A percentile compares a stretch with the other conserved stretches of the same genome.
phyloP scores from a whole-genome alignment of 257 asterid species.

The Petunia axillaris region DNA sequence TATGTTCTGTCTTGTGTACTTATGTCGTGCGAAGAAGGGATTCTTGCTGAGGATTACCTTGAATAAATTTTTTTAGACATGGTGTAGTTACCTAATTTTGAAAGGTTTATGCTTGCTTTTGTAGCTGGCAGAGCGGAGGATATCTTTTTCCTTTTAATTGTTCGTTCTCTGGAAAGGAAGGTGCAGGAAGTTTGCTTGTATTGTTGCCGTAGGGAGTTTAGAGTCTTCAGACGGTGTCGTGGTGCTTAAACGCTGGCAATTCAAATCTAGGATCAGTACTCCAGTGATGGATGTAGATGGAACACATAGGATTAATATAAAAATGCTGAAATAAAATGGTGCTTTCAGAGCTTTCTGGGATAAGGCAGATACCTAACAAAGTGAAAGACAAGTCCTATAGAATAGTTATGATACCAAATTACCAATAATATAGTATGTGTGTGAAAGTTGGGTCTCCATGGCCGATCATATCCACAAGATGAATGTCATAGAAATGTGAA shows the following conservation, averaged over 20 bases:
- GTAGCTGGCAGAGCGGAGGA: conserved; percentile 5
- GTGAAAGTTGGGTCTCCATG: background rate
- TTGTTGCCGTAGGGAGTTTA: background rate
- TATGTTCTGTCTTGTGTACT: background rate
- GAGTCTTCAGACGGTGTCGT: background rate
- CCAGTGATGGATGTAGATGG: background rate
- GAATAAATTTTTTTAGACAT: conserved; percentile 5
- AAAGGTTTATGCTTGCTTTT: background rate
- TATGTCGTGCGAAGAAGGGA: background rate
- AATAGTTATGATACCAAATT: background rate
- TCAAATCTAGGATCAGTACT: background rate
- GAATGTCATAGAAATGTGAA: background rate
- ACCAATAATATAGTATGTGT: background rate
- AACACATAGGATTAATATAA: background rate
- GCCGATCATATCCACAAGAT: background rate
- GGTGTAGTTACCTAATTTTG: background rate
- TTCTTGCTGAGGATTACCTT: conserved; percentile 1
- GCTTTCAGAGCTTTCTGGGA: background rate
- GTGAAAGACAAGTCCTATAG: background rate
- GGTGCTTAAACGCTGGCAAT: background rate
- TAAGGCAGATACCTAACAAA: background rate
- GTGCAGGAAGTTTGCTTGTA: conserved; percentile 8
- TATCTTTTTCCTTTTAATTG: background rate
- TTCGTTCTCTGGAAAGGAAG: conserved; percentile 15
- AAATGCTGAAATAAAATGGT: background rate